Evolutionary conservation across 148 eudicot species (phyloP).

Genomic region (Fallopia convolvulus): DNA sequence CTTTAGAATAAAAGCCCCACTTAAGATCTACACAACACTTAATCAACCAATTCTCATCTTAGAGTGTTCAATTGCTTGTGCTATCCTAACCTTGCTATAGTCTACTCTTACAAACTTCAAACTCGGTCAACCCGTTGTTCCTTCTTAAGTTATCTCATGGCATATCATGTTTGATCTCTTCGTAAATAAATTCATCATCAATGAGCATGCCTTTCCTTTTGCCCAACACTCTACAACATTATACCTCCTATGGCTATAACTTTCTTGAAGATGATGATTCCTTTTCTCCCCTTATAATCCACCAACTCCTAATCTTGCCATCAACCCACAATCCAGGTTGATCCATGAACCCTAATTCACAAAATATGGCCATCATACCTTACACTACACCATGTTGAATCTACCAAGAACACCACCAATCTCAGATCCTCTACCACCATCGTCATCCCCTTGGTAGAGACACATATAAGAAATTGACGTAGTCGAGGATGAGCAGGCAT

Average conservation of each 20-base stretch:
- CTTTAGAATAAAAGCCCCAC: background rate
- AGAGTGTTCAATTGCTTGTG: slow-evolving; percentile 4
- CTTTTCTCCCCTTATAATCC: background rate
- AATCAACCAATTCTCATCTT: background rate
- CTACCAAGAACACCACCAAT: too few relatives aligned
- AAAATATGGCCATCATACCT: too few relatives aligned
- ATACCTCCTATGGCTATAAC: background rate
- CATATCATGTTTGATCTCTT: background rate
- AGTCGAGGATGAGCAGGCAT: too few relatives aligned
- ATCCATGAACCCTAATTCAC: too few relatives aligned
- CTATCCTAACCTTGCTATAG: background rate
- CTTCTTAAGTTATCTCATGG: background rate
- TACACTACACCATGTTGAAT: too few relatives aligned
- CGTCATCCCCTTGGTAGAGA: too few relatives aligned
- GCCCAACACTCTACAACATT: background rate
- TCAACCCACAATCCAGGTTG: background rate
- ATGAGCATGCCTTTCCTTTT: background rate
- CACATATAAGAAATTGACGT: too few relatives aligned
- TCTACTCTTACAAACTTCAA: background rate
- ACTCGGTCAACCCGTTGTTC: background rate
- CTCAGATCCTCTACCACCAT: background rate
- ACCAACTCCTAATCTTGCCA: background rate
- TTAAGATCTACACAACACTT: background rate
- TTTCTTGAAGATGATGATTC: background rate
- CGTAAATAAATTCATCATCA: background rate